Evolutionary conservation across 2,329 filamentous ascomycete species (phyloP), one percentile per base, ranked within the genome.

Genomic region (Talaromyces sp.): DNA sequence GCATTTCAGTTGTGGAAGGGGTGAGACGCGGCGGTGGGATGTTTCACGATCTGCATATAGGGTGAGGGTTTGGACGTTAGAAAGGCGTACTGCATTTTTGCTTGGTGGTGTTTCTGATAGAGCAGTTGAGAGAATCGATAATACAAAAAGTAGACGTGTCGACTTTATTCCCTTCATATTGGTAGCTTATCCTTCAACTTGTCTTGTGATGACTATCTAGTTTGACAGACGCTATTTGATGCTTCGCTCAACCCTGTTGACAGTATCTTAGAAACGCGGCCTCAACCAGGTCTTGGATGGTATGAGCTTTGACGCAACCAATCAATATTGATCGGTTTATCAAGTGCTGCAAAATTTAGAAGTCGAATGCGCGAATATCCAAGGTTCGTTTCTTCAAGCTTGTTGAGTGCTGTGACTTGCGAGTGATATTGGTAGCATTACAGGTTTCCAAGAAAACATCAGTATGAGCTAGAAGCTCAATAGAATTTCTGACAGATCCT

Each of bases 1-100:
- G 81, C 94, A 97, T 72, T 83, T 86, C 15, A 97, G 85, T 80
- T 96, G 89, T 0, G 92, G 92, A 56, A 94, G 85, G 27, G 94
- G 81, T 25, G 88, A 74, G 43, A 93, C 86, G 68, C 94, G 92
- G 33, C 93, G 90, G 73, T 91, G 85, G 43, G 87, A 86, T 0
- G 94, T 97, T 72, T 86, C 81, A 60, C 85, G 83, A 74, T 84
- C 84, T 69, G 85, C 84, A 66, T 87, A 89, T 13, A 97, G 85
- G 7, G 93, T 97, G 47, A 98, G 86, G 57, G 89, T 84, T 70
- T 91, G 86, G 63, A 98, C 90, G 64, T 86, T 83, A 10, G 85
- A 87, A 57, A 89, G 84, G 52, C 87, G 83, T 67, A 89, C 83
- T 68, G 82, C 86, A 73, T 85, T 72, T 71, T 70, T 75, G 70